Evolutionary conservation across 192 early-diverging fungal genomes (phyloP), one percentile per base, ranked within the genome.

Genomic region (Linnemannia schmuckeri): DNA sequence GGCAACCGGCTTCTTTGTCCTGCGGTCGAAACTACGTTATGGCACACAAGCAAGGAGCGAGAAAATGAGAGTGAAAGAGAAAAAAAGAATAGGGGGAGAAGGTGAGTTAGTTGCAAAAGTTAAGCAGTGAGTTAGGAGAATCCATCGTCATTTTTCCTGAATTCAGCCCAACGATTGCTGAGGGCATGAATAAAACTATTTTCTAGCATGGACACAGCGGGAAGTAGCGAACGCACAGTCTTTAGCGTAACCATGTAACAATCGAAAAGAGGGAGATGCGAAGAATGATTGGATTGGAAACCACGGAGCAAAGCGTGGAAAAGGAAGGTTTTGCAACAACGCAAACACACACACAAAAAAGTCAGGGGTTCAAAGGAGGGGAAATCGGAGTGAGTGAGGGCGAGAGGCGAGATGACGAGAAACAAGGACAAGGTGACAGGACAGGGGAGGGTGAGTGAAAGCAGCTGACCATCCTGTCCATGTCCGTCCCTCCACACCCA

Each of bases 1-100:
- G 9, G 98, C 98, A 18, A 99, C 97, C 1, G 92, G 90, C 79
- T 89, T 89, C 66, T 92, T 92, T n/a, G 92, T 94, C 38, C 83
- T 70, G 61, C 89, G 92, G 72, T 95, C 92, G 70, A 94, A 89
- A 33, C 95, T 95, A 10, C 33, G n/a, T 33, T 6, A 66, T n/a
- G 3, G 30, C 49, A 22, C 49, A 52, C 49, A 18, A 4, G 20
- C 20, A 18, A 52, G 37, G 37, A 37, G 52, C 6, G 17, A 54
- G 20, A 20, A 2, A 20, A n/a, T n/a, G n/a, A n/a, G n/a, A n/a
- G n/a, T 54, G 15, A 20, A 54, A 54, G 52, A 13, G 12, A 30
- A 30, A 2, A 15, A 20, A 2, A 18, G n/a, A 1, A 40, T 30
- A 38, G 49, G 18, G 18, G 35, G 47, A 6, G 47, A 6, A 41